Percentiles rank a stretch among this genome's conserved stretches.
Conservation (phyloP, 176 grass and related monocot genomes). For the Bromus sterilis region DNA sequence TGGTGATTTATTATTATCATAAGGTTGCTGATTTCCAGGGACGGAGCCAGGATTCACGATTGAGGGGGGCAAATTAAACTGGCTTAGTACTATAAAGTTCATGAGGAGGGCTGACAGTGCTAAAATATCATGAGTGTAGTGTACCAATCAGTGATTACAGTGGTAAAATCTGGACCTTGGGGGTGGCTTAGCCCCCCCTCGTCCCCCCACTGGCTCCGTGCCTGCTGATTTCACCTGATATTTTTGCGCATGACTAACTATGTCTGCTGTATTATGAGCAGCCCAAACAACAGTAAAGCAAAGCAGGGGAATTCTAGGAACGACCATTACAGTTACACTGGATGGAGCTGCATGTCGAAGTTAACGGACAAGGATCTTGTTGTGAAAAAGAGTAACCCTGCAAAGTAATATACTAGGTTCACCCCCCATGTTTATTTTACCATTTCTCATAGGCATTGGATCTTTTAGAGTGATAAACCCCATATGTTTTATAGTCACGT, state of each 20-base stretch:
- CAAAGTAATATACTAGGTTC: conserved; percentile 45
- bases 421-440: conserved; percentile 2
- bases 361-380: conserved; percentile 46
- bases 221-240: not conserved
- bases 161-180: too few relatives aligned
- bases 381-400: conserved; percentile 52
- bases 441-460: not conserved
- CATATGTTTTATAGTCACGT: not conserved
- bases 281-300: conserved; percentile 59
- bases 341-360: conserved; percentile 92
- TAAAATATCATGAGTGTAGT: too few relatives aligned
- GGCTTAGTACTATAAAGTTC: too few relatives aligned
- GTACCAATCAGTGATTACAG: too few relatives aligned
- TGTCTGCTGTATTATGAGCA: conserved; percentile 21
- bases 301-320: conserved; percentile 46
- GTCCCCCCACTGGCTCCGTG: too few relatives aligned
- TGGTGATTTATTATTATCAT: too few relatives aligned
- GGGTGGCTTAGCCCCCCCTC: too few relatives aligned
- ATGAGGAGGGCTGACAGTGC: too few relatives aligned
- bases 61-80: too few relatives aligned
- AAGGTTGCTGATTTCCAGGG: too few relatives aligned
- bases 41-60: too few relatives aligned
- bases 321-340: too few relatives aligned
- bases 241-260: conserved; percentile 1
- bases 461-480: not conserved